Conservation (phyloP, 2,329 filamentous ascomycete species). For the Shiraia bambusicola region DNA sequence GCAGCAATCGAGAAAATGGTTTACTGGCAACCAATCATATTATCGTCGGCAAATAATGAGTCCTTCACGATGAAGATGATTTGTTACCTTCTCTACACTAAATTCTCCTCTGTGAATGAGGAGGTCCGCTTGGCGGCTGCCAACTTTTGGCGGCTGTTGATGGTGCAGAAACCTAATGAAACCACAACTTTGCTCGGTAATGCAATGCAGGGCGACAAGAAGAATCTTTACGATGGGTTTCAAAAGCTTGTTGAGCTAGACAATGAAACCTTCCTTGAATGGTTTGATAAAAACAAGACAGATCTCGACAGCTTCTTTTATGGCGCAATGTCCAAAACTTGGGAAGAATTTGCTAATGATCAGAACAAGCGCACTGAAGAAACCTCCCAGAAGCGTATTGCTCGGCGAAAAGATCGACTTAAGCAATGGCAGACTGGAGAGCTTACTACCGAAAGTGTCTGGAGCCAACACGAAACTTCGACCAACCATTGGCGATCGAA, state of each 20-base stretch:
- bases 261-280: constrained; percentile 81
- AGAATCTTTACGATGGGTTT: constrained; percentile 72
- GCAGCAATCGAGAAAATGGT: constrained; percentile 80
- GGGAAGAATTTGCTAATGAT: constrained; percentile 81
- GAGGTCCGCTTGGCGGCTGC: constrained; percentile 74
- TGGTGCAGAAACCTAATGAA: constrained; percentile 90
- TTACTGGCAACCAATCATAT: constrained; percentile 93
- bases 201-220: constrained; percentile 69
- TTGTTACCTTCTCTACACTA: constrained; percentile 90
- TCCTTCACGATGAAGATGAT: constrained; percentile 81
- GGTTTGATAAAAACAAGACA: constrained; percentile 80
- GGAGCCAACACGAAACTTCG: constrained; percentile 80
- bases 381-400: constrained; percentile 67
- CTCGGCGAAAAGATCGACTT: constrained; percentile 78
- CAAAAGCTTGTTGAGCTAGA: constrained; percentile 84
- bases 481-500: constrained; percentile 93
- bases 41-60: constrained; percentile 75
- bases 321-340: constrained; percentile 74
- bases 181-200: constrained; percentile 72
- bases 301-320: constrained; percentile 83
- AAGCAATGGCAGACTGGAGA: constrained; percentile 76
- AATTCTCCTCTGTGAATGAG: constrained; percentile 71
- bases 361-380: constrained; percentile 83
- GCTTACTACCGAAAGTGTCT: constrained; percentile 66
- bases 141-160: constrained; percentile 84